Conservation (phyloP, 768 basidiomycete species). For the Erythrobasidium yunnanense region DNA sequence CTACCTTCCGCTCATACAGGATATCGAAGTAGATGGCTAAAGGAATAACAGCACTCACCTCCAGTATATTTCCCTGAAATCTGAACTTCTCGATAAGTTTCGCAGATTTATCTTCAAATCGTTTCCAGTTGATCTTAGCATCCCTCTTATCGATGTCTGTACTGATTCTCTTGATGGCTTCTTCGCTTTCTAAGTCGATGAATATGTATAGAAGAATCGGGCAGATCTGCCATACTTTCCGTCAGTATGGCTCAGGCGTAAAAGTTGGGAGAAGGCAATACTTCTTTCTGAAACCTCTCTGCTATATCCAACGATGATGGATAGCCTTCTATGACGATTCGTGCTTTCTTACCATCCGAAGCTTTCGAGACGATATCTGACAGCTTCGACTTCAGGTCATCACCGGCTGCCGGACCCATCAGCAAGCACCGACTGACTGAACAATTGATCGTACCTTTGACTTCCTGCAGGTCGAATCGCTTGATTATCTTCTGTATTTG, state of each 20-base stretch:
- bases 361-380: neutral
- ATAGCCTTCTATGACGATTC: constrained; percentile 14
- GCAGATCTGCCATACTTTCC: constrained; percentile 7
- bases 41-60: no score
- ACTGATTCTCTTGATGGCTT: neutral
- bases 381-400: neutral
- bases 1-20: neutral
- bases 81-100: constrained; percentile 2
- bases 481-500: constrained; percentile 10
- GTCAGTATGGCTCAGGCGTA: no score
- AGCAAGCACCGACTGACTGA: neutral
- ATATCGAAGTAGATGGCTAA: no score
- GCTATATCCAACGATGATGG: constrained; percentile 1
- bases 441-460: neutral
- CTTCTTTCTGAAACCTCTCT: constrained; percentile 6
- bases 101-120: constrained; percentile 13
- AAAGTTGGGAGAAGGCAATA: constrained; percentile 2
- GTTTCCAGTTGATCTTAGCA: constrained; percentile 17
- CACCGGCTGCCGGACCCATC: neutral
- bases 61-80: constrained; percentile 14
- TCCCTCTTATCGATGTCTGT: neutral
- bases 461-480: constrained; percentile 4
- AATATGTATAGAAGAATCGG: constrained; percentile 15
- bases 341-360: neutral
- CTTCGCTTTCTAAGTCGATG: constrained; percentile 1